Evolutionary conservation across 2,329 filamentous ascomycete genomes (phyloP).

Genomic region (Fusarium sp.): DNA sequence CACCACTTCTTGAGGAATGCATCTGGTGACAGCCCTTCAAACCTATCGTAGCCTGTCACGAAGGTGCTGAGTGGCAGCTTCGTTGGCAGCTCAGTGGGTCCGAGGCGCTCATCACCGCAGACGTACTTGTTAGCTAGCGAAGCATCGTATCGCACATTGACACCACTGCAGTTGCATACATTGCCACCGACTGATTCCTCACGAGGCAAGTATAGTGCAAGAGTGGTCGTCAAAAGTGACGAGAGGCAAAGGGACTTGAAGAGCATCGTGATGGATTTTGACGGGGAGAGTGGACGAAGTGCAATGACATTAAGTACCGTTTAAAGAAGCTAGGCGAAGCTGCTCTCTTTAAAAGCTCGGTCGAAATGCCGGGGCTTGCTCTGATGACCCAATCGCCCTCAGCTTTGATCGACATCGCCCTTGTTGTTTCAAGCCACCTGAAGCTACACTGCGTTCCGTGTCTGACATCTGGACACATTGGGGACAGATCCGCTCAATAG

Average conservation of each 20-base stretch:
- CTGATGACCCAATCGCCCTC: background rate
- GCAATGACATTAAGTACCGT: accelerated
- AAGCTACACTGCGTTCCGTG: background rate
- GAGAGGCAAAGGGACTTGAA: constrained; percentile 18
- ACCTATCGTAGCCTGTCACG: constrained; percentile 28
- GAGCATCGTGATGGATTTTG: constrained; percentile 2
- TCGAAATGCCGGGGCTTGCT: background rate
- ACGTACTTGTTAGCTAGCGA: constrained; percentile 3
- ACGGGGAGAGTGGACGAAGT: too few relatives aligned
- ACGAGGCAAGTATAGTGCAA: constrained; percentile 12
- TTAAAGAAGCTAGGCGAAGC: accelerated
- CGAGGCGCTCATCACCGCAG: constrained; percentile 30
- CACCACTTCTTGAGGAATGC: constrained; percentile 32
- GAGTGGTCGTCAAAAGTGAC: background rate
- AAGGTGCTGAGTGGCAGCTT: constrained; percentile 31
- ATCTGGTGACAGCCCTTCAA: constrained; percentile 25
- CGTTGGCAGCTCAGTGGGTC: constrained; percentile 8
- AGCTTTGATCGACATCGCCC: background rate
- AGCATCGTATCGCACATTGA: background rate
- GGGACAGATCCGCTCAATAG: background rate
- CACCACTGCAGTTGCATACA: constrained; percentile 21
- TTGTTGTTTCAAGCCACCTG: background rate
- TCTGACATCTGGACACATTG: background rate
- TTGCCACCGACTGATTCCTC: background rate
- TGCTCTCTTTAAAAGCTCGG: background rate